Conservation (phyloP, 805 yeast genomes). For the Scheffersomyces ergatensis region DNA sequence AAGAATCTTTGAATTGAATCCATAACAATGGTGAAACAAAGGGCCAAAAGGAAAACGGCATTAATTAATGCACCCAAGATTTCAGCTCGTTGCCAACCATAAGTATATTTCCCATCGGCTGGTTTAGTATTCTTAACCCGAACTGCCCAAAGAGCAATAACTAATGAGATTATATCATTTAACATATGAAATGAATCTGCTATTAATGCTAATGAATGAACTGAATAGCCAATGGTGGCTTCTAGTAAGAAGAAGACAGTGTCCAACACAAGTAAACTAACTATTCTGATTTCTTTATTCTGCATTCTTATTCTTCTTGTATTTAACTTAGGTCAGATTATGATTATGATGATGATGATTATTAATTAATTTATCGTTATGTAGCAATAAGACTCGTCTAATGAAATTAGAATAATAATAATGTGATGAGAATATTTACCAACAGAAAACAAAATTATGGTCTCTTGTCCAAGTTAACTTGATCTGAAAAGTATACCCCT, state of each 20-base stretch:
- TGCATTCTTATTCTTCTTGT: no score
- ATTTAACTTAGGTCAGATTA: no score
- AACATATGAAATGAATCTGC: slow-evolving; percentile 98
- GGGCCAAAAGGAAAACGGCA: slow-evolving; percentile 88
- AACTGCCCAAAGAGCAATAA: slow-evolving; percentile 97
- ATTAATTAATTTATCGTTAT: no score
- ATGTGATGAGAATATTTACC: no score
- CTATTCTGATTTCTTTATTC: slow-evolving; percentile 69
- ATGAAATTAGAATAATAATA: no score
- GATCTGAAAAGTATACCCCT: no score
- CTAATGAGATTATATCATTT: slow-evolving; percentile 84
- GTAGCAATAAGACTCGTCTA: no score
- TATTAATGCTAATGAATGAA: slow-evolving; percentile 88
- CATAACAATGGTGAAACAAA: slow-evolving; percentile 86
- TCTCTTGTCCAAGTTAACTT: no score
- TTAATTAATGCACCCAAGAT: slow-evolving; percentile 92
- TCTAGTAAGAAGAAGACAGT: slow-evolving; percentile 82
- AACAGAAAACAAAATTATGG: no score
- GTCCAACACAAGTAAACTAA: slow-evolving; percentile 70
- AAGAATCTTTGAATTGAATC: slow-evolving; percentile 91
- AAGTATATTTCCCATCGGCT: slow-evolving; percentile 87
- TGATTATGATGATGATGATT: no score
- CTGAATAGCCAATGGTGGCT: slow-evolving; percentile 82
- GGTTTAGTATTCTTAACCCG: slow-evolving; percentile 76
- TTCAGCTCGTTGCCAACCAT: slow-evolving; percentile 98